Evolutionary conservation across 805 yeast genomes (phyloP).

Genomic region (Wickerhamomyces mucosus): DNA sequence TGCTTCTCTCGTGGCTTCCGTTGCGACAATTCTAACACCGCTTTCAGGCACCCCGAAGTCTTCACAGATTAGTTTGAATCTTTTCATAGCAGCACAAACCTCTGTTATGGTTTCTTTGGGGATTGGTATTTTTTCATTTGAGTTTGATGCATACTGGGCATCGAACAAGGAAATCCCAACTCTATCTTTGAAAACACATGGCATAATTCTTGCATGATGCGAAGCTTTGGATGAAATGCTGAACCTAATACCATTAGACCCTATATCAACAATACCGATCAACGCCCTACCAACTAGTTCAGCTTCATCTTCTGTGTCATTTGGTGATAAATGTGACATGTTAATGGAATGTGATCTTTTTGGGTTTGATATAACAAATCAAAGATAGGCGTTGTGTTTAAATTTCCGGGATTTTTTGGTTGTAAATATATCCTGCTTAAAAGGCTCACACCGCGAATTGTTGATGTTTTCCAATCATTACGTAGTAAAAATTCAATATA

Average conservation of each 20-base stretch:
- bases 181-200: slow-evolving; percentile 68
- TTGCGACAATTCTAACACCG: slow-evolving; percentile 59
- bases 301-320: slow-evolving; percentile 34
- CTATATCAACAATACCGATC: slow-evolving; percentile 66
- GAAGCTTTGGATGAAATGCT: slow-evolving; percentile 62
- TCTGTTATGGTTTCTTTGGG: slow-evolving; percentile 49
- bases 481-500: too few species aligned
- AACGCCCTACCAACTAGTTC: slow-evolving; percentile 48
- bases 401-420: too few species aligned
- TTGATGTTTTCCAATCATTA: too few species aligned
- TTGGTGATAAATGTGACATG: slow-evolving; percentile 10
- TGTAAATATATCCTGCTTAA: too few species aligned
- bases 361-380: background rate
- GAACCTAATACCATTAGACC: slow-evolving; percentile 67
- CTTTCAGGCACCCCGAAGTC: slow-evolving; percentile 62
- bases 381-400: background rate
- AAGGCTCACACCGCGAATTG: too few species aligned
- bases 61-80: slow-evolving; percentile 61
- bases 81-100: slow-evolving; percentile 50
- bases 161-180: slow-evolving; percentile 63
- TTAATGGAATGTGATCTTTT: background rate
- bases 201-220: slow-evolving; percentile 66
- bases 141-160: slow-evolving; percentile 37
- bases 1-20: slow-evolving; percentile 68
- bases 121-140: slow-evolving; percentile 38